These are phyloP conservation scores for apple (Malus domestica) DNA, from an alignment of 306 rosid species.

Conservation along the genomic window DNA sequence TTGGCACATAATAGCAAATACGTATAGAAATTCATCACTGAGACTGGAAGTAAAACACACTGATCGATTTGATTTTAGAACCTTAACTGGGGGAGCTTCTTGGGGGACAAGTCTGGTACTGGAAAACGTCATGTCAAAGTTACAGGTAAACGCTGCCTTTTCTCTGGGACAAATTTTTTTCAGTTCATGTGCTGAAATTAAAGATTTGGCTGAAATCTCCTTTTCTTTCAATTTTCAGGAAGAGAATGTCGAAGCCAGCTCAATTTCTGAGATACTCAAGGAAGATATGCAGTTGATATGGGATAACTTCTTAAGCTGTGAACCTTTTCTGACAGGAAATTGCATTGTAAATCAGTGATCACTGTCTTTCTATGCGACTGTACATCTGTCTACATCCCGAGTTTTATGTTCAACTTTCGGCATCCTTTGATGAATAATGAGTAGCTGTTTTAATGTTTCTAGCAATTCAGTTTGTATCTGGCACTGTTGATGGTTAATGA, in stretches of 20 bases:
- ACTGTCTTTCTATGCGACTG: not conserved
- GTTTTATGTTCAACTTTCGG: not conserved
- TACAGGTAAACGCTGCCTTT: conserved; percentile 18
- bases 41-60: conserved; percentile 36
- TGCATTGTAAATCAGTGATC: not conserved
- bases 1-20: conserved; percentile 28
- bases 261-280: conserved; percentile 35
- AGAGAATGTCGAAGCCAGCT: conserved; percentile 10
- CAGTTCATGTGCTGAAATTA: not conserved
- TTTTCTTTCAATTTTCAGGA: conserved; percentile 17
- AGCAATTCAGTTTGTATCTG: not conserved
- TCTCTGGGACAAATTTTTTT: not conserved
- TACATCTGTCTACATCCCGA: not conserved
- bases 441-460: not conserved
- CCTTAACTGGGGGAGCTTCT: conserved; percentile 32
- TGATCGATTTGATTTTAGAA: conserved; percentile 36
- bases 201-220: not conserved
- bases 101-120: conserved; percentile 29
- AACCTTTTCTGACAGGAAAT: conserved; percentile 21
- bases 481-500: not conserved
- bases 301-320: conserved; percentile 28
- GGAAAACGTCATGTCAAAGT: conserved; percentile 23
- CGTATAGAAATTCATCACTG: conserved; percentile 23
- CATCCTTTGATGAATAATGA: not conserved
- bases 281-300: conserved; percentile 35